Evolutionary conservation across 371 early-diverging fungal genomes (phyloP).

Genomic region (Gilbertella persicaria): DNA sequence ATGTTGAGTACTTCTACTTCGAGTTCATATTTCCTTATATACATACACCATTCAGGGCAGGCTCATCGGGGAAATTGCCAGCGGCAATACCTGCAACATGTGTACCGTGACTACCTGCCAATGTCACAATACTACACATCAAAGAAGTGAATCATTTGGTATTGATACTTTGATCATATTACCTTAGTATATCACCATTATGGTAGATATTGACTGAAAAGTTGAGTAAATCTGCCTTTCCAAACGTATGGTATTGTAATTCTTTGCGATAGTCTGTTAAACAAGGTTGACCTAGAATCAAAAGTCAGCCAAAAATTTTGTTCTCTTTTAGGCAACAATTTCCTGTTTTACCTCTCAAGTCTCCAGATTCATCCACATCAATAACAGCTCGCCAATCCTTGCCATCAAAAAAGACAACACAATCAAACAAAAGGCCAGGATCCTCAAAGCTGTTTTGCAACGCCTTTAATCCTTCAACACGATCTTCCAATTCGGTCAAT

Average conservation of each 20-base stretch:
- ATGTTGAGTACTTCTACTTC: not conserved
- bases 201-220: conserved; percentile 93
- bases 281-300: conserved; percentile 43
- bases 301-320: conserved; percentile 12
- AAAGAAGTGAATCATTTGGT: not conserved
- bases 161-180: not conserved
- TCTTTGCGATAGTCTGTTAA: conserved; percentile 82
- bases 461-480: conserved; percentile 68
- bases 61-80: conserved; percentile 83
- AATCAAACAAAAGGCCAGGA: conserved; percentile 80
- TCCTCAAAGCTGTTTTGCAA: conserved; percentile 70
- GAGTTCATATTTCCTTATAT: not conserved
- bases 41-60: conserved; percentile 80
- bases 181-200: conserved; percentile 72
- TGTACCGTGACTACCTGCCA: conserved; percentile 87
- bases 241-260: conserved; percentile 73
- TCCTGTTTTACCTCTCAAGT: conserved; percentile 63
- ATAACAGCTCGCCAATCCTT: conserved; percentile 84
- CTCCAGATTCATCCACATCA: conserved; percentile 79
- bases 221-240: conserved; percentile 78
- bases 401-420: conserved; percentile 89
- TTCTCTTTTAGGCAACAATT: conserved; percentile 13
- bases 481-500: conserved; percentile 68
- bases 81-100: conserved; percentile 93
- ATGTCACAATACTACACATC: conserved; percentile 72